Base-by-base conservation (phyloP, 306 rosid species). In the Cucumis melo region DNA sequence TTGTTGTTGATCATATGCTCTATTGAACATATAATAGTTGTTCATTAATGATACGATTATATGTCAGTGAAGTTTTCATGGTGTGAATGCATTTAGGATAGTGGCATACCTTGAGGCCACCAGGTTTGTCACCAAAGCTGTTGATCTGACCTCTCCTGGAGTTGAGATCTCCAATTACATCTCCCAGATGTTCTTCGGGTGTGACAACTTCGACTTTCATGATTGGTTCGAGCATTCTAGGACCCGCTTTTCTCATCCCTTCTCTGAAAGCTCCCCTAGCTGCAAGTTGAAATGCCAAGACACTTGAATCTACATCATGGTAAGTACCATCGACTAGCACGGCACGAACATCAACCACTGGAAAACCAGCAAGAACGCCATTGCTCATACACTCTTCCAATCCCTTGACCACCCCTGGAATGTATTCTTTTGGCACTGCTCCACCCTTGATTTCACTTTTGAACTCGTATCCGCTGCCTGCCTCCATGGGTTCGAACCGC, bases 391-490 rank as follows among this genome's bases (percentile, higher is more conserved):
- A 94, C 87, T 94, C 99, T 88, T 94, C 96, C 84, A 94, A 84
- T 83, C 99, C 99, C 82, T 94, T 94, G 88, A 94, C 87, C 81
- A 94, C 99, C 9, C 99, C 99, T 0, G 99, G 99, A 86, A 94
- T 66, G 85, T 94, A 94, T 70, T 94, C 99, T 75, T 13, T 90
- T 14, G 99, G 99, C 70, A 94, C 96, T 19, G 95, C 86, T 23
- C 99, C 99, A 83, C 99, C 99, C 88, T 90, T 94, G 83, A 94
- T 94, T 87, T 90, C 99, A 83, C 97, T 94, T 89, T 94, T 90
- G 87, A 94, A 94, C 81, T 94, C 97, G 32, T 94, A 94, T 68
- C 97, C 97, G 73, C 87, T 67, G 13, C 97, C 99, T 58, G 96
- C 76, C 6, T 94, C 99, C 96, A 92, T 48, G 46, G 99, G 97